A percentile compares a stretch with the other conserved stretches of the same genome.
Evolutionary conservation across 192 early-diverging fungal genomes (phyloP).

Genomic region (Entrophospora sp.): DNA sequence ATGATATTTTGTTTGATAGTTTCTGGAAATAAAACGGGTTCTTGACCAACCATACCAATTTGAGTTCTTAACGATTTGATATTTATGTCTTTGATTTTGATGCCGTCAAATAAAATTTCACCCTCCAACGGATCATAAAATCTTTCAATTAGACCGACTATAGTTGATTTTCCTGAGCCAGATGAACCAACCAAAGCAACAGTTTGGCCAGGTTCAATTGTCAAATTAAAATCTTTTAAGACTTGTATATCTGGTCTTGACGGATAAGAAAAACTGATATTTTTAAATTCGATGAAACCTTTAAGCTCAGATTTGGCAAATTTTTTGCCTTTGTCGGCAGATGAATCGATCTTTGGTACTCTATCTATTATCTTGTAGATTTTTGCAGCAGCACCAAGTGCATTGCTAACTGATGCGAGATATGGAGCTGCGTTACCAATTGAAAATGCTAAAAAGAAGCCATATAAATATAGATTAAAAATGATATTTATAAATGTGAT

Average conservation of each 20-base stretch:
- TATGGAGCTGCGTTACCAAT: constrained; percentile 49
- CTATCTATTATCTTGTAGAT: constrained; percentile 81
- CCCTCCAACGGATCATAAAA: constrained; percentile 69
- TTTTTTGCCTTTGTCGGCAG: constrained; percentile 31
- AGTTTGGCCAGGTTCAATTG: constrained; percentile 65
- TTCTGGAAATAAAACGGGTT: constrained; percentile 79
- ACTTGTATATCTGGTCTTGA: constrained; percentile 74
- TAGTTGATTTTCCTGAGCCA: constrained; percentile 83
- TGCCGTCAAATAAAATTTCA: constrained; percentile 62
- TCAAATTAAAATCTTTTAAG: constrained; percentile 63
- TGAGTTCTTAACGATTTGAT: constrained; percentile 73
- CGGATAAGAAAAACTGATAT: constrained; percentile 81
- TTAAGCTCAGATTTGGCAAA: constrained; percentile 31
- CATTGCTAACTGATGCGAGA: constrained; percentile 63
- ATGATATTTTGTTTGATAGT: constrained; percentile 77
- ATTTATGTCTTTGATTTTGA: constrained; percentile 67
- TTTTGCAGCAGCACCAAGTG: constrained; percentile 73
- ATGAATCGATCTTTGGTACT: constrained; percentile 64
- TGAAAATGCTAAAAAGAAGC: constrained; percentile 9
- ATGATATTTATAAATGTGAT: background rate
- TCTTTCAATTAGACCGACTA: constrained; percentile 72
- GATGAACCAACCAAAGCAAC: constrained; percentile 44
- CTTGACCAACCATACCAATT: constrained; percentile 87
- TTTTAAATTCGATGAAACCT: constrained; percentile 65
- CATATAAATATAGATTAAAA: too few species aligned